phyloP scores from a whole-genome alignment of 345 rosid species.

The Populus pruinosa region DNA sequence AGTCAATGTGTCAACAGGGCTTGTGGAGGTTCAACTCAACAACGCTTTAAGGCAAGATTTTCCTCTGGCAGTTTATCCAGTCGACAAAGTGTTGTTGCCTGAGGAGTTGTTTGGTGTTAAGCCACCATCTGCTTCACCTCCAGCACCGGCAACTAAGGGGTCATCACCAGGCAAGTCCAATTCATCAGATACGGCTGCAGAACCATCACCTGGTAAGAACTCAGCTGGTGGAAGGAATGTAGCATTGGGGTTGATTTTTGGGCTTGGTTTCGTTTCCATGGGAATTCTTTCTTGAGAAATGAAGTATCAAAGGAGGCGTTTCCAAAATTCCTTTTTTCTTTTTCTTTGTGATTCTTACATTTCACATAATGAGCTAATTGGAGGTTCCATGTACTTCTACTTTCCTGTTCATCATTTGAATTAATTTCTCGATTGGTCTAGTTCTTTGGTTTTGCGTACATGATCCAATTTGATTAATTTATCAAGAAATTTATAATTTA shows the following conservation, averaged over 20 bases:
- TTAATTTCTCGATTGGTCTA: too few relatives aligned
- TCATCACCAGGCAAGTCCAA: slow-evolving; percentile 16
- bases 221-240: slow-evolving; percentile 24
- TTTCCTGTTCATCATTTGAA: not conserved
- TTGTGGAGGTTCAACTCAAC: slow-evolving; percentile 55
- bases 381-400: not conserved
- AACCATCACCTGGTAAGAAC: slow-evolving; percentile 27
- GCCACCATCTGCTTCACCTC: slow-evolving; percentile 33
- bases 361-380: not conserved
- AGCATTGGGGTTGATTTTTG: slow-evolving; percentile 45
- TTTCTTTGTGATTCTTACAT: not conserved
- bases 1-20: slow-evolving; percentile 72
- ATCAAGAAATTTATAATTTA: too few relatives aligned
- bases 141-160: slow-evolving; percentile 27
- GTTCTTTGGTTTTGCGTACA: too few relatives aligned
- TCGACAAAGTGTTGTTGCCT: slow-evolving; percentile 78
- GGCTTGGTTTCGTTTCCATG: slow-evolving; percentile 49
- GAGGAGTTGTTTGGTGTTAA: slow-evolving; percentile 47
- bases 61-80: slow-evolving; percentile 75
- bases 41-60: slow-evolving; percentile 42
- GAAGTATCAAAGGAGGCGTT: not conserved
- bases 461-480: too few relatives aligned
- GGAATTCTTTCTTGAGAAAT: slow-evolving; percentile 36
- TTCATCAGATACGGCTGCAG: slow-evolving; percentile 23
- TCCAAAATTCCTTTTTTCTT: not conserved